Percentiles rank a stretch among this genome's conserved stretches.
phyloP scores from a whole-genome alignment of 2,329 filamentous ascomycete species.

The Aureobasidium melanogenum region DNA sequence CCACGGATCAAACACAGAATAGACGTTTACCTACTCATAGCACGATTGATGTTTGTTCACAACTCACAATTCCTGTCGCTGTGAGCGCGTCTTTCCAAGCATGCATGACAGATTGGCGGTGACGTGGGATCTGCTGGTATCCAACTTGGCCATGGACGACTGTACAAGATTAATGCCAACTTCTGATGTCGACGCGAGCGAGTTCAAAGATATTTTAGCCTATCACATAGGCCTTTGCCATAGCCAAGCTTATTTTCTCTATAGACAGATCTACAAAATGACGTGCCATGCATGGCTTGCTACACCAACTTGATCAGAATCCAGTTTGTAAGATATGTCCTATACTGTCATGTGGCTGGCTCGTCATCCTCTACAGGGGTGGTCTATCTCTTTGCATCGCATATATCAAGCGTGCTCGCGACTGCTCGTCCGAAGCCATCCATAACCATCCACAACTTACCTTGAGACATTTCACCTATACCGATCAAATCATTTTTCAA shows the following conservation, averaged over 20 bases:
- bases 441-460: neutral
- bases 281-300: constrained; percentile 1
- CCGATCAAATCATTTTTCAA: neutral
- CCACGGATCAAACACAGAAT: no score
- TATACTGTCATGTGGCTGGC: constrained; percentile 5
- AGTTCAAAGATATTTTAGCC: neutral
- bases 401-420: neutral
- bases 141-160: neutral
- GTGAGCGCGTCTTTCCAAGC: neutral
- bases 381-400: neutral
- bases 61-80: neutral
- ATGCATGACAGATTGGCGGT: neutral
- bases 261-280: neutral
- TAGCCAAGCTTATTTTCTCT: neutral
- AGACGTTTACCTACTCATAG: no score
- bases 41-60: neutral
- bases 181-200: neutral
- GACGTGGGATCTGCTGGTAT: constrained; percentile 2
- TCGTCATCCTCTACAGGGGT: neutral
- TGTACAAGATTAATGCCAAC: neutral
- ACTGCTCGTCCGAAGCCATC: neutral
- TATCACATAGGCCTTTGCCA: neutral
- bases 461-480: neutral
- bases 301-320: neutral
- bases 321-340: neutral